Conservation (phyloP, 352 stramenopile genomes). For the Phytophthora niederhauseri region DNA sequence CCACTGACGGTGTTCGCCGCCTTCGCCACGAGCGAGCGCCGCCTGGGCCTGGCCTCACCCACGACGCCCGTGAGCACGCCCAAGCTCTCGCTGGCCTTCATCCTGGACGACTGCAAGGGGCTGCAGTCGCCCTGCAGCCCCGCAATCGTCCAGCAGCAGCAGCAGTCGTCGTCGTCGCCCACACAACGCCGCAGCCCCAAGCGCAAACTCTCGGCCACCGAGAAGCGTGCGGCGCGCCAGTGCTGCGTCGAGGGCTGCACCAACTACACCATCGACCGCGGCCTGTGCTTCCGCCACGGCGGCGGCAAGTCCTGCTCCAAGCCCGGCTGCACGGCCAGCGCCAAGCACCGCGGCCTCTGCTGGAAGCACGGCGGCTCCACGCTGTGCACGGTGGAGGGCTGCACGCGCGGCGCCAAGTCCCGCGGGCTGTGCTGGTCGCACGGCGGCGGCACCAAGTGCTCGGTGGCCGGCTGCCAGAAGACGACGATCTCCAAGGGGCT, state of each 20-base stretch:
- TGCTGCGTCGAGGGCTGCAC: constrained; percentile 48
- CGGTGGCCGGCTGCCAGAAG: constrained; percentile 39
- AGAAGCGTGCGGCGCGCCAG: constrained; percentile 32
- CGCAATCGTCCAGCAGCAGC: neutral
- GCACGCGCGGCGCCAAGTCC: constrained; percentile 75
- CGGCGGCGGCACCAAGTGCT: constrained; percentile 84
- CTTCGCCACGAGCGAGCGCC: neutral
- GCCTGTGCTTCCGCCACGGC: constrained; percentile 47
- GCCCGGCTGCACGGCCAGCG: constrained; percentile 48
- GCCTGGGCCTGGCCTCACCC: neutral
- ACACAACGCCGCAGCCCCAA: neutral
- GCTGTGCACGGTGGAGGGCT: constrained; percentile 55
- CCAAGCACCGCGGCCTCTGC: constrained; percentile 55
- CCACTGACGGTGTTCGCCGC: neutral
- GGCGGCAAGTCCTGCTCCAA: constrained; percentile 56
- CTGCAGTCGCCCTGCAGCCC: constrained; percentile 1
- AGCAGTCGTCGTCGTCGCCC: too few relatives aligned
- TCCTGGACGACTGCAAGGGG: constrained; percentile 29
- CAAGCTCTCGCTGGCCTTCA: constrained; percentile 36
- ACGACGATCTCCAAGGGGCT: constrained; percentile 44
- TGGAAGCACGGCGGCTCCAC: constrained; percentile 38
- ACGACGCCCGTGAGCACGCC: constrained; percentile 8
- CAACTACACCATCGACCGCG: constrained; percentile 63
- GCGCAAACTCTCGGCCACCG: constrained; percentile 11
- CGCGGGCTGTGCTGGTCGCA: constrained; percentile 87